A percentile compares a stretch with the other conserved stretches of the same genome.
These are phyloP conservation scores for Pseudisothecium myosuroides DNA, from an alignment of 225 moss, liverwort and hornwort species.

Conservation along the genomic window DNA sequence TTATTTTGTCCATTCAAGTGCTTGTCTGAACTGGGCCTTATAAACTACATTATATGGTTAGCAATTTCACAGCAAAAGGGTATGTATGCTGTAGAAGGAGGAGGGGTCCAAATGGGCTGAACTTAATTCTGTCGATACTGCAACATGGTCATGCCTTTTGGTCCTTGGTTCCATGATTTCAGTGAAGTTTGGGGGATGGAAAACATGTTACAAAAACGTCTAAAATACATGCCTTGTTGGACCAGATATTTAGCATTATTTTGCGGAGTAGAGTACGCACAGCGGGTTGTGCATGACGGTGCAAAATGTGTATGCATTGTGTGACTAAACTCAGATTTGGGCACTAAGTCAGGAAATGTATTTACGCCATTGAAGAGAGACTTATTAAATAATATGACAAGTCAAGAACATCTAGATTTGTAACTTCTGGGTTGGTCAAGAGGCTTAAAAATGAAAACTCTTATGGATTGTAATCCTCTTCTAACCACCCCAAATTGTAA, in stretches of 20 bases:
- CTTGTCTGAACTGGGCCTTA: not conserved
- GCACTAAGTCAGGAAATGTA: no score
- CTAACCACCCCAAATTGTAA: not conserved
- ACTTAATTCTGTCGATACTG: not conserved
- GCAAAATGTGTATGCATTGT: not conserved
- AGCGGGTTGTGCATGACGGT: not conserved
- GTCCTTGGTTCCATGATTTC: not conserved
- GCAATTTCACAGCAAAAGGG: not conserved
- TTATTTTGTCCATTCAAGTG: not conserved
- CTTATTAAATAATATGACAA: no score
- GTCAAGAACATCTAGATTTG: not conserved
- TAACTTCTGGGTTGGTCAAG: not conserved
- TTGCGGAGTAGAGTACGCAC: not conserved
- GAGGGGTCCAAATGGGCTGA: no score
- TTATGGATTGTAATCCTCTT: not conserved
- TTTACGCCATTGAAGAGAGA: not conserved
- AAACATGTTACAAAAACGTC: not conserved
- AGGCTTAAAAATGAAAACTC: no score
- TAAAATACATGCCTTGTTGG: not conserved
- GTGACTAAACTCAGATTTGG: not conserved
- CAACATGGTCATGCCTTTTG: not conserved
- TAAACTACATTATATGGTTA: not conserved
- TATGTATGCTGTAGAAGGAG: not conserved
- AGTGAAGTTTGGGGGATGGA: not conserved
- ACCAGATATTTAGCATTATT: not conserved